Base-by-base conservation (phyloP, 768 basidiomycete species). In the Mycena vitilis region DNA sequence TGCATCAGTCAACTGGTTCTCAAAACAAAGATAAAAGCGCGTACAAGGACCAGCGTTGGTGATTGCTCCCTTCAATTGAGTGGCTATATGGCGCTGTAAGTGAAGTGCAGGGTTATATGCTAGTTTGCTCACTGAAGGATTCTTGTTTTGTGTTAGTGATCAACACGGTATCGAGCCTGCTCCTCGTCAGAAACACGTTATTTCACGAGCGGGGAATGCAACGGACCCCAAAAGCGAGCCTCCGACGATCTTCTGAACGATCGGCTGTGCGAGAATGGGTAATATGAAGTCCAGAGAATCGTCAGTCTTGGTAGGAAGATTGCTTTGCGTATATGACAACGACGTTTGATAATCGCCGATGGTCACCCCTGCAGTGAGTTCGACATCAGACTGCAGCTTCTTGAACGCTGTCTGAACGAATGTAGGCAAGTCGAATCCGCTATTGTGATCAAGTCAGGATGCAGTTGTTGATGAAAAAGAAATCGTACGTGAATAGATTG, bases 41-140 rank as follows among this genome's bases (percentile, higher is more conserved):
- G 65, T 77, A 92, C 91, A 93, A 49, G 92, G 92, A 18, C 92
- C 92, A 36, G 91, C 86, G 58, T 91, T 87, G 16, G 83, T 85
- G 69, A 93, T 91, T 34, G 82, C 85, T 25, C 92, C 92, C 38
- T 84, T 86, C 62, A 93, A 76, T 56, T 78, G 77, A 4, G 86
- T 83, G 25, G 77, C 88, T 89, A 60, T 18, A 45, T 16, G 44
- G n/a, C 13, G 30, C 34, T 25, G 34, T 47, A 42, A 52, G 20
- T 5, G 59, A 44, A 38, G 16, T 5, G 59, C 40, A 38, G 55
- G 37, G 38, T 11, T 16, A 16, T 30, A 40, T 15, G 15, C 59
- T 67, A 22, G 37, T 34, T 16, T 37, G 73, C 80, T 74, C 79
- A 86, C 88, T 81, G 72, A 93, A 93, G 16, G 88, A 85, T 12